These are phyloP conservation scores for Pseudocercospora fuligena DNA, from an alignment of 2,329 filamentous ascomycete species.

Conservation along the genomic window DNA sequence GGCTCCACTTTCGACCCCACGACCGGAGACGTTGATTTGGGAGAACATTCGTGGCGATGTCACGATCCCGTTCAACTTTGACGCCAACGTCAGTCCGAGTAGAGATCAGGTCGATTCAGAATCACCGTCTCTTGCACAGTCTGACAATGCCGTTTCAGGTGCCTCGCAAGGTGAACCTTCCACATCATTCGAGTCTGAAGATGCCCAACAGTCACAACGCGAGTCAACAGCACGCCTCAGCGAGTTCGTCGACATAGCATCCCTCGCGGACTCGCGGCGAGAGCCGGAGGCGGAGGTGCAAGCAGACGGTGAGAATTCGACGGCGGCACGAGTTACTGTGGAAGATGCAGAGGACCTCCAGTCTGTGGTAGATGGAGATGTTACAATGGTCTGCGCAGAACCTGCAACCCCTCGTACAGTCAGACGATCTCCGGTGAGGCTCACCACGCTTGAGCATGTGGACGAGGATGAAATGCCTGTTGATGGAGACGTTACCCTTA, in stretches of 20 bases:
- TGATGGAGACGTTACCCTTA: conserved; percentile 18
- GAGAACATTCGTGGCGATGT: conserved; percentile 36
- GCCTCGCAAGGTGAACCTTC: background rate
- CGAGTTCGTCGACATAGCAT: conserved; percentile 38
- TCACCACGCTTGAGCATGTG: conserved; percentile 12
- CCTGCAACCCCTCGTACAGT: conserved; percentile 8
- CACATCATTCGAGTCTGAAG: background rate
- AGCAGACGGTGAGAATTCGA: background rate
- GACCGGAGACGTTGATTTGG: conserved; percentile 39
- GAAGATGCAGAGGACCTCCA: conserved; percentile 13
- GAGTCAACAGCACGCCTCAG: conserved; percentile 36
- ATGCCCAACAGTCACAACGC: background rate
- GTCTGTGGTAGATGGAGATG: conserved; percentile 9
- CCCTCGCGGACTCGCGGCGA: conserved; percentile 25
- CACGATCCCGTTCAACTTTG: conserved; percentile 39
- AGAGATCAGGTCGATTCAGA: background rate
- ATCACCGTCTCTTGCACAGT: background rate
- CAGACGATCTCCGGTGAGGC: conserved; percentile 15
- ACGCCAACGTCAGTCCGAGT: conserved; percentile 22
- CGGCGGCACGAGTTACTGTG: conserved; percentile 2
- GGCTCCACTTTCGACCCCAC: conserved; percentile 18
- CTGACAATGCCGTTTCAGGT: background rate
- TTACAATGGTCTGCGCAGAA: conserved; percentile 39
- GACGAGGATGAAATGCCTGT: conserved; percentile 11
- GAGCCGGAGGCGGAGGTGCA: background rate